These are phyloP conservation scores for Mucor racemosus DNA, from an alignment of 371 early-diverging fungal genomes.

Conservation along the genomic window DNA sequence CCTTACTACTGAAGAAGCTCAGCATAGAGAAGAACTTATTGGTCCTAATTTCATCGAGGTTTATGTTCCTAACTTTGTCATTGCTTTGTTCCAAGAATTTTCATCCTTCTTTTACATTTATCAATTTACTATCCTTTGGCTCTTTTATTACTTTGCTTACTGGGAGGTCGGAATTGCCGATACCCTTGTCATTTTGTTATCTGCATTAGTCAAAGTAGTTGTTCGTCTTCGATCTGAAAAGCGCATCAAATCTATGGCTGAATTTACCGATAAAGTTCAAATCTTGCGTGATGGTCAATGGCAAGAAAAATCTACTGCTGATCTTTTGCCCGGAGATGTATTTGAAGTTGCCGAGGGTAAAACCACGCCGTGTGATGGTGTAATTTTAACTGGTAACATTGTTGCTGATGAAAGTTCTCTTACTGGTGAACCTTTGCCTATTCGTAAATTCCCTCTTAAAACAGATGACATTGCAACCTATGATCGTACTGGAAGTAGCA, in stretches of 20 bases:
- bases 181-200: conserved; percentile 69
- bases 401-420: conserved; percentile 77
- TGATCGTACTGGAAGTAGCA: conserved; percentile 52
- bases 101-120: conserved; percentile 80
- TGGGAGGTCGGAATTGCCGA: conserved; percentile 79
- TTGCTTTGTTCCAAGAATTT: conserved; percentile 69
- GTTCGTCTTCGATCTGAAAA: conserved; percentile 66
- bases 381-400: conserved; percentile 69
- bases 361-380: conserved; percentile 69
- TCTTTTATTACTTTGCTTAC: conserved; percentile 77
- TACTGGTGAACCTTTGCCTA: conserved; percentile 68
- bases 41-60: conserved; percentile 79
- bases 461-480: conserved; percentile 34
- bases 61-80: conserved; percentile 56
- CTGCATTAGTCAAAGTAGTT: conserved; percentile 73
- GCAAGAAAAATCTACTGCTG: conserved; percentile 52
- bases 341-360: conserved; percentile 61
- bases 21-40: conserved; percentile 58
- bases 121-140: conserved; percentile 75
- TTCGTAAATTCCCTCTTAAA: conserved; percentile 62
- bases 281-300: conserved; percentile 62
- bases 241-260: conserved; percentile 73
- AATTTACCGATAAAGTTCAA: conserved; percentile 52
- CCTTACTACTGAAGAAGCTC: conserved; percentile 60
- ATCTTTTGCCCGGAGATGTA: conserved; percentile 79